These are phyloP conservation scores for Neurospora africana DNA, from an alignment of 495 filamentous ascomycete species.

Conservation along the genomic window DNA sequence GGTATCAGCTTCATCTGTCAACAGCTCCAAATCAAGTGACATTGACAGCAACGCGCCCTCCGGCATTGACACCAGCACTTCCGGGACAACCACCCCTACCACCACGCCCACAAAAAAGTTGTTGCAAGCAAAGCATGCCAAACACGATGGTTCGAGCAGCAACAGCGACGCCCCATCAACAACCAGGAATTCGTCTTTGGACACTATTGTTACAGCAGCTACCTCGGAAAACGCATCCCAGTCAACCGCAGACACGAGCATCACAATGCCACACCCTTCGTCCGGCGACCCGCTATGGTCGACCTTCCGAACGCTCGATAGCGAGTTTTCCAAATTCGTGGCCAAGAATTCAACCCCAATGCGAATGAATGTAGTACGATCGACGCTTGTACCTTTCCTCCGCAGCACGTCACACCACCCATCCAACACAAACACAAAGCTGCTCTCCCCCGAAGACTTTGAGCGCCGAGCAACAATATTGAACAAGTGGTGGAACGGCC, in stretches of 20 bases:
- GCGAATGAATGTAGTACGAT: slow-evolving; percentile 71
- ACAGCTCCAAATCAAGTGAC: slow-evolving; percentile 16
- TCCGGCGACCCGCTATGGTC: slow-evolving; percentile 82
- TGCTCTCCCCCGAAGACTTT: slow-evolving; percentile 63
- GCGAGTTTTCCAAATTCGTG: slow-evolving; percentile 76
- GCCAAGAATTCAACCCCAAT: slow-evolving; percentile 57
- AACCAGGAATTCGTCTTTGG: slow-evolving; percentile 40
- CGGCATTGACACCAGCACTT: slow-evolving; percentile 6
- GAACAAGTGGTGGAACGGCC: slow-evolving; percentile 91
- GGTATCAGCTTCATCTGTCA: slow-evolving; percentile 13
- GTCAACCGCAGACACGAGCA: slow-evolving; percentile 30
- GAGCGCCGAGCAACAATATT: slow-evolving; percentile 74
- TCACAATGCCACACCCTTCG: slow-evolving; percentile 33
- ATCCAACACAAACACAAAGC: slow-evolving; percentile 48
- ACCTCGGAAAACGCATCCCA: slow-evolving; percentile 49
- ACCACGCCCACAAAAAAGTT: slow-evolving; percentile 3
- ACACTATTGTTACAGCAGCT: slow-evolving; percentile 42
- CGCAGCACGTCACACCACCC: slow-evolving; percentile 58
- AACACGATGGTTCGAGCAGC: slow-evolving; percentile 12
- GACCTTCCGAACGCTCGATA: slow-evolving; percentile 69
- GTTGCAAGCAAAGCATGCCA: not conserved
- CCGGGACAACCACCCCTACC: slow-evolving; percentile 1
- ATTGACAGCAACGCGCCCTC: slow-evolving; percentile 8
- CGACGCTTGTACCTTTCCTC: slow-evolving; percentile 76
- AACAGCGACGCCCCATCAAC: slow-evolving; percentile 22